A percentile compares a stretch with the other conserved stretches of the same genome.
Evolutionary conservation across 2,329 filamentous ascomycete genomes (phyloP).

Genomic region (Neoarthrinium moseri): DNA sequence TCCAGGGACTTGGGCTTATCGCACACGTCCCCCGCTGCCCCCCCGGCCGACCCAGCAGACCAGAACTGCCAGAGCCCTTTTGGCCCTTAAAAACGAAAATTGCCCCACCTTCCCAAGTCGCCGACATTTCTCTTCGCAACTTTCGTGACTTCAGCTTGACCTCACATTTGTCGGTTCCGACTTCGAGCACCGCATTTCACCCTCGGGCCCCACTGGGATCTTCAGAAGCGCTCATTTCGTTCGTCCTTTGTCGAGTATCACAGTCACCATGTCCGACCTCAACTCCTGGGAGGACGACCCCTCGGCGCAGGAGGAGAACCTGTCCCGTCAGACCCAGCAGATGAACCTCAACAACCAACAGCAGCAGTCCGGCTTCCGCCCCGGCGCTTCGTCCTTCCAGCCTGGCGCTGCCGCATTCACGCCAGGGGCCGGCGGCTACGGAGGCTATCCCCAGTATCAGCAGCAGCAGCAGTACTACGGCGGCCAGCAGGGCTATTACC

Average conservation of each 20-base stretch:
- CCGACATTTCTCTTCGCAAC: no score
- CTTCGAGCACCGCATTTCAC: no score
- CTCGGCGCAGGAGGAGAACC: conserved; percentile 72
- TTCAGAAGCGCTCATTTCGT: no score
- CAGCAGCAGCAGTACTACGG: conserved; percentile 58
- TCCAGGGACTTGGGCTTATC: no score
- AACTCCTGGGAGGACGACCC: conserved; percentile 95
- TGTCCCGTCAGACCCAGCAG: conserved; percentile 75
- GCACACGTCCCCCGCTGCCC: no score
- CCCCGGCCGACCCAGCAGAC: no score
- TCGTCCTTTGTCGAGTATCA: background rate
- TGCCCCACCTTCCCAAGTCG: no score
- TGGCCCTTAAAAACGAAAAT: no score
- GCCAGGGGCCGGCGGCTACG: conserved; percentile 69
- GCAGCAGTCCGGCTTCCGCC: conserved; percentile 43
- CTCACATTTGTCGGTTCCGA: no score
- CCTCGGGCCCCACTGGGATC: no score
- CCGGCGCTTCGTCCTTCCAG: conserved; percentile 56
- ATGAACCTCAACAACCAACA: conserved; percentile 66
- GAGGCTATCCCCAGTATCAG: conserved; percentile 50
- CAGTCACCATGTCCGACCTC: conserved; percentile 73
- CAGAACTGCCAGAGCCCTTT: no score
- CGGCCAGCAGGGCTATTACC: conserved; percentile 48
- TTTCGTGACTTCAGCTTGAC: no score
- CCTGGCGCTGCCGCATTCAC: conserved; percentile 71